These are phyloP conservation scores for Globisporangium orthogonon DNA, from an alignment of 352 stramenopile species.

Conservation along the genomic window DNA sequence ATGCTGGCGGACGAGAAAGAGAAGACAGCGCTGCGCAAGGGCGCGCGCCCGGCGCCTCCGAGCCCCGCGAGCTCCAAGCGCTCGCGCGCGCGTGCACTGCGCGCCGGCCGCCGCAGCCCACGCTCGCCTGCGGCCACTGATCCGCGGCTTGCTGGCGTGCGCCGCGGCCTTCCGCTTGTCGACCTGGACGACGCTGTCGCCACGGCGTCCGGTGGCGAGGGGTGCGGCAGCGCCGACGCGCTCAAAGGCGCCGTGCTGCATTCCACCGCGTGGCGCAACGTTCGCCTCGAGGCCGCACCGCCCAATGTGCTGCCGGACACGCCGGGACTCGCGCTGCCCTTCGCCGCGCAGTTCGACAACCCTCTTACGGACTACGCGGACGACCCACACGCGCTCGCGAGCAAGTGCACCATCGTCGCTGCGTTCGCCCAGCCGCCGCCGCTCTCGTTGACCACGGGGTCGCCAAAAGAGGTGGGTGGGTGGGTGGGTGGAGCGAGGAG, in stretches of 20 bases:
- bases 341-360: slow-evolving; percentile 24
- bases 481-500: too few relatives aligned
- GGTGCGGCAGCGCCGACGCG: slow-evolving; percentile 30
- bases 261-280: slow-evolving; percentile 57
- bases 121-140: slow-evolving; percentile 35
- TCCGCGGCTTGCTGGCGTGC: slow-evolving; percentile 12
- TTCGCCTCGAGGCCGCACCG: slow-evolving; percentile 25
- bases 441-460: slow-evolving; percentile 20
- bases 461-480: slow-evolving; percentile 11
- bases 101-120: slow-evolving; percentile 40
- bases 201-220: slow-evolving; percentile 1
- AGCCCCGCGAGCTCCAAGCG: slow-evolving; percentile 25
- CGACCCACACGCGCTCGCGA: slow-evolving; percentile 10
- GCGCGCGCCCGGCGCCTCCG: slow-evolving; percentile 19
- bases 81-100: slow-evolving; percentile 38
- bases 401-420: slow-evolving; percentile 22
- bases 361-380: slow-evolving; percentile 36
- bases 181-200: slow-evolving; percentile 14
- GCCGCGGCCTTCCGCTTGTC: slow-evolving; percentile 17
- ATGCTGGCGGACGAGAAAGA: slow-evolving; percentile 15
- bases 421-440: slow-evolving; percentile 13
- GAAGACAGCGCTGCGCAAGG: slow-evolving; percentile 32
- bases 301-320: slow-evolving; percentile 34
- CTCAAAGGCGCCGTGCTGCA: slow-evolving; percentile 40
- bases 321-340: slow-evolving; percentile 22